Conservation (phyloP, 1,139 yeast species). For the Kluyveromyces marxianus region DNA sequence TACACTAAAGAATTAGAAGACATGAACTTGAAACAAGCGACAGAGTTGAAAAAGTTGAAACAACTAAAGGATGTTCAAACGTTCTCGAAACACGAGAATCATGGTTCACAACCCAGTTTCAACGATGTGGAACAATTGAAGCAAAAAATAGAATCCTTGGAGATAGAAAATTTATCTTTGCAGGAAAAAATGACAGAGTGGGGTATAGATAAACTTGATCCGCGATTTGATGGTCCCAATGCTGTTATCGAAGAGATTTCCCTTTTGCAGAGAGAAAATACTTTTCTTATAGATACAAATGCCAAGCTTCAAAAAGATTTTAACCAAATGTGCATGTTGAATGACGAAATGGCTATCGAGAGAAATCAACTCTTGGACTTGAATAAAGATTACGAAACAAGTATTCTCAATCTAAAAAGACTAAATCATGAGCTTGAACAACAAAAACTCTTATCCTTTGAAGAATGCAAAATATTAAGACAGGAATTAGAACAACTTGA, state of each 20-base stretch:
- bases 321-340: constrained; percentile 25
- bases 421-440: constrained; percentile 40
- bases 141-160: constrained; percentile 42
- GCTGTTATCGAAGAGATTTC: constrained; percentile 33
- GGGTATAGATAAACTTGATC: constrained; percentile 13
- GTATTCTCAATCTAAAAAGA: constrained; percentile 34
- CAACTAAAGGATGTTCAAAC: constrained; percentile 40
- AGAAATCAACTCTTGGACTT: constrained; percentile 32
- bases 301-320: constrained; percentile 27
- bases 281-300: constrained; percentile 36
- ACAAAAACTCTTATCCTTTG: constrained; percentile 46
- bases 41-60: constrained; percentile 37
- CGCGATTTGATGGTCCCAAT: constrained; percentile 25
- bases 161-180: constrained; percentile 45
- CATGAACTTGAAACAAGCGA: constrained; percentile 41
- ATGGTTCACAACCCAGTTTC: constrained; percentile 37
- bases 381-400: constrained; percentile 25
- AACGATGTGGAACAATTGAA: constrained; percentile 39
- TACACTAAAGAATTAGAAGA: constrained; percentile 52
- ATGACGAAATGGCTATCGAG: constrained; percentile 33
- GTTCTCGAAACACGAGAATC: constrained; percentile 46
- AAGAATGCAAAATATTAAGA: constrained; percentile 55
- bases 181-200: constrained; percentile 31
- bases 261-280: constrained; percentile 34
- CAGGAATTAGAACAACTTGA: constrained; percentile 37